A percentile compares a stretch with the other conserved stretches of the same genome.
Conservation (phyloP, 345 rosid species). For the Capsella bursapastoris region DNA sequence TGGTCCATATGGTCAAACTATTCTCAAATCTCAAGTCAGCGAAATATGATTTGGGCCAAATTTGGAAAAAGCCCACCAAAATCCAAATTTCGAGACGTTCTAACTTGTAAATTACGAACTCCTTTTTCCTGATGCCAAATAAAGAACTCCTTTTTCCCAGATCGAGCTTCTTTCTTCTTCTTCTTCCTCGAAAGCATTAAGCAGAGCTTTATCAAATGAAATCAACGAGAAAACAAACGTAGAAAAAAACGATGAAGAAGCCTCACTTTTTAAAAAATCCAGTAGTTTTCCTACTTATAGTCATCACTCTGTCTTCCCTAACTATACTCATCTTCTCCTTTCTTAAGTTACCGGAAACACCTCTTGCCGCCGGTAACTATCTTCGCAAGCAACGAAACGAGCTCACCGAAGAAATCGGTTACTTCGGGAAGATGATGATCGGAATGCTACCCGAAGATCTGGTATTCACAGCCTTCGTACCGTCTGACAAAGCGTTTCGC, state of each 20-base stretch:
- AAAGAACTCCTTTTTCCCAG: conserved; percentile 14
- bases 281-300: conserved; percentile 47
- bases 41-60: conserved; percentile 20
- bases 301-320: conserved; percentile 57
- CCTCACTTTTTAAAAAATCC: conserved; percentile 45
- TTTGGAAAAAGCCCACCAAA: conserved; percentile 9
- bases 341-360: conserved; percentile 61
- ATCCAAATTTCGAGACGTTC: conserved; percentile 7
- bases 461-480: conserved; percentile 76
- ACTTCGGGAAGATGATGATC: conserved; percentile 78
- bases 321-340: conserved; percentile 49
- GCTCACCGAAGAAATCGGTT: conserved; percentile 47
- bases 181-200: not conserved
- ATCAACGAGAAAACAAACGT: not conserved
- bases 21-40: not conserved
- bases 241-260: conserved; percentile 52
- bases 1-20: too few relatives aligned
- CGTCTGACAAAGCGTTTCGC: conserved; percentile 61
- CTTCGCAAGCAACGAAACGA: conserved; percentile 3
- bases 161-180: conserved; percentile 32
- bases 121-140: not conserved
- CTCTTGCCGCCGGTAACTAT: conserved; percentile 34
- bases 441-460: conserved; percentile 81
- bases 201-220: conserved; percentile 8
- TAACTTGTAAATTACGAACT: conserved; percentile 6